Base-by-base conservation (phyloP, 352 stramenopile species). In the Phytophthora pinifolia region DNA sequence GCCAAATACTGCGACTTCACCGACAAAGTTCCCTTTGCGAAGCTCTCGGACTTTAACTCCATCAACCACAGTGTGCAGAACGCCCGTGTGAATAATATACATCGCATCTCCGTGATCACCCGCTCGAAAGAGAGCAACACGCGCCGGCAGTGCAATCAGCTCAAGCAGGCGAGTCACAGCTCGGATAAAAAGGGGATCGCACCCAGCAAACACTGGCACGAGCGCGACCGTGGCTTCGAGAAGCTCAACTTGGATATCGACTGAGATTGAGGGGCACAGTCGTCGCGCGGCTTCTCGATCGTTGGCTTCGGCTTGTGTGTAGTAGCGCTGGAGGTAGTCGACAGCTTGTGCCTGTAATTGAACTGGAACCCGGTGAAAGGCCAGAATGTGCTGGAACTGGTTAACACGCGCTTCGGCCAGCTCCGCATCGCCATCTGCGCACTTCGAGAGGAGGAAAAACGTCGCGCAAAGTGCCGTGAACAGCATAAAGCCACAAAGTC, bases 391-490 rank as follows among this genome's bases (percentile, higher is more conserved):
- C 46, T 80, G 70, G 37, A 89, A 82, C 49, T 89, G 79, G 37
- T 83, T 76, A 37, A 89, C 72, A 1, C 77, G 73, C 4, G 79
- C 79, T 25, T 88, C 79, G 8, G 77, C 65, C 2, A 68, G 69
- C 51, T 89, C 79, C 1, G 65, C 56, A 20, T 79, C 74, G 14
- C 73, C 72, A 29, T 59, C 63, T 64, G 87, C 79, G 41, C 79
- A 89, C 45, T 89, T 89, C 34, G 77, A 88, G 2, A 89, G 55
- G 38, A 86, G 70, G 49, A 89, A 89, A 32, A 89, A 85, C 9
- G 79, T 88, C n/a, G 77, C 77, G 30, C 75, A 88, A 1, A 89
- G 46, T 25, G 83, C 79, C 46, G 79, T 87, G 43, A 89, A 89
- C 17, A 89, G 52, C 9, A 74, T 74, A 57, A 89, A 88, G 1